Conservation (phyloP, 1,284 basidiomycete genomes). For the Ceratobasidium sp. region DNA sequence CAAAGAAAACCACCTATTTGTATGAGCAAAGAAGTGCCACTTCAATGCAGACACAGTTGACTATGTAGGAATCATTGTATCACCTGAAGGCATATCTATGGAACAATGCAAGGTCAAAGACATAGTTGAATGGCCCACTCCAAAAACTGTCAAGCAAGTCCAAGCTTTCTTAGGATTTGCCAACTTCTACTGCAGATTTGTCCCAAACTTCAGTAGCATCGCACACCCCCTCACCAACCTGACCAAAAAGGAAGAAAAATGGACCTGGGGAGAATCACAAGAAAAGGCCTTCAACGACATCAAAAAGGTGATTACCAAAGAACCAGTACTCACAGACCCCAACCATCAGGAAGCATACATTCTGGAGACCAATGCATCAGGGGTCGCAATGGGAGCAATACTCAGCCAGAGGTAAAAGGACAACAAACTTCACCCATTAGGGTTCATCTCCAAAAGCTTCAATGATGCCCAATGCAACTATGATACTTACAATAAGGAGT, state of each 20-base stretch:
- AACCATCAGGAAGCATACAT: too few relatives aligned
- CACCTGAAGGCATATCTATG: background rate
- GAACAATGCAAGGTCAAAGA: background rate
- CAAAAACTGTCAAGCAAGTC: background rate
- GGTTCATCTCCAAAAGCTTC: conserved; percentile 22
- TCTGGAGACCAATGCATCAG: too few relatives aligned
- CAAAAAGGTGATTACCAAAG: too few relatives aligned
- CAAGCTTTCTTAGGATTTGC: background rate
- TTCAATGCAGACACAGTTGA: background rate
- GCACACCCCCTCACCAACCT: too few relatives aligned
- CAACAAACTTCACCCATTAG: conserved; percentile 50
- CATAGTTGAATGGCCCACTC: background rate
- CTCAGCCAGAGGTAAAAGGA: conserved; percentile 49
- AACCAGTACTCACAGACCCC: too few relatives aligned
- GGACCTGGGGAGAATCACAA: background rate
- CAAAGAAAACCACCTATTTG: background rate
- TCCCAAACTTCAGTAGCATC: too few relatives aligned
- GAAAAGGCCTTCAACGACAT: background rate
- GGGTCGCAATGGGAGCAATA: too few relatives aligned
- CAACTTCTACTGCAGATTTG: too few relatives aligned
- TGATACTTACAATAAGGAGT: too few relatives aligned
- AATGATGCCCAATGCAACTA: too few relatives aligned
- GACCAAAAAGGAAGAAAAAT: too few relatives aligned
- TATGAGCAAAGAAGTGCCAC: background rate
- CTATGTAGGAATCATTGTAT: background rate